phyloP scores from a whole-genome alignment of 73 alveolate genomes.

The Halteria grandinella region DNA sequence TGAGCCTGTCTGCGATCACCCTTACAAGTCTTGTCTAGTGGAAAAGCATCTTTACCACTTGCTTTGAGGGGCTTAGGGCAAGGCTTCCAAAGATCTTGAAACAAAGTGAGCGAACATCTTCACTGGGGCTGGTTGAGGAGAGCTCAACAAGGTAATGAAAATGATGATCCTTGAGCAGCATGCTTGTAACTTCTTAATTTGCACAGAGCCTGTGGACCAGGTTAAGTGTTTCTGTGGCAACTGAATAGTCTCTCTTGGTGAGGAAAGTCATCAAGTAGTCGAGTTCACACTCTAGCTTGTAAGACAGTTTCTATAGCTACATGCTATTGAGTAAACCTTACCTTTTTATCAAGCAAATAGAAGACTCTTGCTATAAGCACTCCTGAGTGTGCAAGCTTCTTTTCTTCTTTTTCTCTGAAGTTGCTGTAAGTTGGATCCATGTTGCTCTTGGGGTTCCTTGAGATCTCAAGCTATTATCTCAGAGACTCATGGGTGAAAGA shows the following conservation, averaged over 20 bases:
- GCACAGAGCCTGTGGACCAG: conserved; percentile 35
- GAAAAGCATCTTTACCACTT: conserved; percentile 27
- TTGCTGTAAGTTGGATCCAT: no score
- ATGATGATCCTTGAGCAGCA: conserved; percentile 23
- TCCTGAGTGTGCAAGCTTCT: conserved; percentile 3
- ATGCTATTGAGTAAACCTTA: conserved; percentile 1
- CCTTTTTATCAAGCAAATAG: conserved; percentile 37
- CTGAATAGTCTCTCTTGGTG: conserved; percentile 20
- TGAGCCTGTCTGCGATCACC: neutral
- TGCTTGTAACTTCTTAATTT: conserved; percentile 24
- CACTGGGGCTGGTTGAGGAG: neutral
- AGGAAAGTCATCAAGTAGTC: conserved; percentile 40
- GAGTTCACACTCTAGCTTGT: conserved; percentile 46
- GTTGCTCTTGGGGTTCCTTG: no score
- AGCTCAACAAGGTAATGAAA: conserved; percentile 1
- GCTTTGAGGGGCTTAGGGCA: conserved; percentile 28
- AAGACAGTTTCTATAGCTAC: conserved; percentile 28
- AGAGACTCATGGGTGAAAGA: no score
- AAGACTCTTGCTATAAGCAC: conserved; percentile 32
- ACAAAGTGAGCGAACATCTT: conserved; percentile 25
- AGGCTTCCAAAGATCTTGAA: conserved; percentile 11
- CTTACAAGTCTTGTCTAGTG: neutral
- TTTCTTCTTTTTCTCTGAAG: conserved; percentile 3
- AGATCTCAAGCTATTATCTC: no score
- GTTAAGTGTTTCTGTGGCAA: conserved; percentile 7